Base-by-base conservation (phyloP, 495 filamentous ascomycete genomes). In the Penicillium lividum region DNA sequence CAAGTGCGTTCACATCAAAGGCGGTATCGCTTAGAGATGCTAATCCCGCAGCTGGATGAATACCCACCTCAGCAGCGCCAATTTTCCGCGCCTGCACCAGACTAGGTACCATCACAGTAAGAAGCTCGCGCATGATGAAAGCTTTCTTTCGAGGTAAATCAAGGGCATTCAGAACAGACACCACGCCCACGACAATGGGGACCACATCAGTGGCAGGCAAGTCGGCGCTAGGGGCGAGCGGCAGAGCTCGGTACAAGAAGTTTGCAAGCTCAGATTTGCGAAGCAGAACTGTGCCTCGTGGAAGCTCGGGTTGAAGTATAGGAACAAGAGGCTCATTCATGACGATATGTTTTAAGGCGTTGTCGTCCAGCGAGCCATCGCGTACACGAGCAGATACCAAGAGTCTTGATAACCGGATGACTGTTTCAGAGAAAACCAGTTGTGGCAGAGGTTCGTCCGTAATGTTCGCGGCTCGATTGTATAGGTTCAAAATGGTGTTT, bases 11-110 rank as follows among this genome's bases (percentile, higher is more conserved):
- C n/a, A 86, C 76, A 60, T 80, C 75, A 57, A 79, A 79, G 2
- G 77, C 67, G 5, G 75, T 72, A 53, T 80, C 77, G 52, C 72
- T 80, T 25, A 92, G 72, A 59, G 86, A 86, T 11, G 86, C 83
- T 42, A 95, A 72, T 1, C 89, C 91, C 25, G 94, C 92, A 28
- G 92, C 92, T 46, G 95, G 95, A 72, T 98, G 94, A 45, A 98
- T 88, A 5, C 95, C 94, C 56, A 93, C 88, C 62, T 97, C 94
- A 18, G 95, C 94, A 53, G 94, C 95, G 33, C 92, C 92, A 54
- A 91, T 81, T 54, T 95, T 97, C 40, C 94, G 81, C 15, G 95
- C 95, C 70, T 96, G 90, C n/a, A 96, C 87, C 30, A 98, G 77
- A 1, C 87, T 90, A 54, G 88, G 89, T 53, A 94, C 89, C 56